Evolutionary conservation across 2,329 filamentous ascomycete genomes (phyloP).

Genomic region (Xylaria sp.): DNA sequence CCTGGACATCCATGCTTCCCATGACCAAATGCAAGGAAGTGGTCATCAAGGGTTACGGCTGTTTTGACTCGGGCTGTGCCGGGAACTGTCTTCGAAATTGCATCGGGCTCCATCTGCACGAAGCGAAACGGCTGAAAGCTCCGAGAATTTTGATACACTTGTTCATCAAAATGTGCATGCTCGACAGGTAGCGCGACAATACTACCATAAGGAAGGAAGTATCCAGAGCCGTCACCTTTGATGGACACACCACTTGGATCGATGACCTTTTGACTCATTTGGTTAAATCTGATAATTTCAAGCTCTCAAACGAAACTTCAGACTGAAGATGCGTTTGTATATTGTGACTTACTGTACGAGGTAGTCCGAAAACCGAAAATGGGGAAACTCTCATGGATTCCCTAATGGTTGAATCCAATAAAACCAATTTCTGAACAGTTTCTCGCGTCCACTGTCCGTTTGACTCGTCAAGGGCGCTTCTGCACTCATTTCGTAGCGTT

Average conservation of each 20-base stretch:
- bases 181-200: background rate
- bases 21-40: background rate
- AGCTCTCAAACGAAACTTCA: too few species aligned
- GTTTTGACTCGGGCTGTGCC: background rate
- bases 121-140: background rate
- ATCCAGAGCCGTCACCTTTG: too few species aligned
- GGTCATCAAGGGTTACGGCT: background rate
- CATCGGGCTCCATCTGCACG: background rate
- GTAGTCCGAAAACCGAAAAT: background rate
- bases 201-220: background rate
- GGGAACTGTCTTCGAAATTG: background rate
- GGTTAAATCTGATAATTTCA: too few species aligned
- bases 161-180: background rate
- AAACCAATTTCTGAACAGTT: background rate
- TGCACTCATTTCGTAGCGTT: background rate
- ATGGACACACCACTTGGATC: background rate
- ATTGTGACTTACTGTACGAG: background rate
- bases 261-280: background rate
- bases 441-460: background rate
- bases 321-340: too few species aligned
- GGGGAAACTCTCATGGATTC: conserved; percentile 4
- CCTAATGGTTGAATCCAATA: conserved; percentile 4
- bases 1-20: background rate
- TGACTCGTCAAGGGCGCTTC: background rate
- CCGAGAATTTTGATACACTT: background rate